Conservation (phyloP, 176 grass and related monocot genomes). For the Chloris gayana region DNA sequence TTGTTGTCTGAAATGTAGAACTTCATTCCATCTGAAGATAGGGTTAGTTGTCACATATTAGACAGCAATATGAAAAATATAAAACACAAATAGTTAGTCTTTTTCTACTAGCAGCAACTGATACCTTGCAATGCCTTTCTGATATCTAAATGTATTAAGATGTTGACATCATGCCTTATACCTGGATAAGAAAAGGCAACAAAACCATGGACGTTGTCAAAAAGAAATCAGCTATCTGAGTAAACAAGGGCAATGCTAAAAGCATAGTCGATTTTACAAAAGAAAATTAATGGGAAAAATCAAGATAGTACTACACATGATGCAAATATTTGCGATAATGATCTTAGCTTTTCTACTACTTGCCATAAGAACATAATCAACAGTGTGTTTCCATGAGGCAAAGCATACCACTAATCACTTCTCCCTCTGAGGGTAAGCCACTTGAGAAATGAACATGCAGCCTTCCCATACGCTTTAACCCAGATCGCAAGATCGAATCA, state of each 20-base stretch:
- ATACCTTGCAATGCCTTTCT: conserved; percentile 77
- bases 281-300: neutral
- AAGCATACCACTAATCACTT: conserved; percentile 77
- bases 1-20: conserved; percentile 54
- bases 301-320: neutral
- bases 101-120: neutral
- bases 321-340: neutral
- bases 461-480: conserved; percentile 74
- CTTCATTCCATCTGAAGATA: conserved; percentile 73
- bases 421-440: conserved; percentile 67
- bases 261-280: neutral
- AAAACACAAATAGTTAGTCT: neutral
- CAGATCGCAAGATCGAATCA: conserved; percentile 73
- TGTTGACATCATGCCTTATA: conserved; percentile 70
- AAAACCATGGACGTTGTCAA: neutral
- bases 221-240: neutral
- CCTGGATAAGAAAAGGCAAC: conserved; percentile 44
- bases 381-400: neutral
- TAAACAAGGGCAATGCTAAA: neutral
- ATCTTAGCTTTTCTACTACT: neutral
- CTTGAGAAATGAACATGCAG: conserved; percentile 93
- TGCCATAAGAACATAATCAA: conserved; percentile 5
- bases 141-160: conserved; percentile 87
- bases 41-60: conserved; percentile 4
- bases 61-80: neutral